A percentile compares a stretch with the other conserved stretches of the same genome.
These are phyloP conservation scores for Cercospora berteroae DNA, from an alignment of 2,329 filamentous ascomycete genomes.

Conservation along the genomic window DNA sequence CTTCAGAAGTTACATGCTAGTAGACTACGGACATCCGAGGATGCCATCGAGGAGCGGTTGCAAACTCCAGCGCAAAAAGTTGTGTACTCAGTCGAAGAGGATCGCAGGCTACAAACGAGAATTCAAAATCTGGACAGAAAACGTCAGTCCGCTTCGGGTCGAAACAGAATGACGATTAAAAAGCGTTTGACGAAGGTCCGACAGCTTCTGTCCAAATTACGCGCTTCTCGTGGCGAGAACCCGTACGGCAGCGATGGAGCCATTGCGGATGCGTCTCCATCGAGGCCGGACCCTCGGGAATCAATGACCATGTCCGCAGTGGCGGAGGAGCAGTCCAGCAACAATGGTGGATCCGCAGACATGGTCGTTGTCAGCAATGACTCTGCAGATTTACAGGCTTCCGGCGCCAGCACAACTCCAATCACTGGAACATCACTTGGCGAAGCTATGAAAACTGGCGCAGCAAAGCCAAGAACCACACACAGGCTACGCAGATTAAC, in stretches of 20 bases:
- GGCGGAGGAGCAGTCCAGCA: neutral
- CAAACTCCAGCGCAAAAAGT: neutral
- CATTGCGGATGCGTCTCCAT: neutral
- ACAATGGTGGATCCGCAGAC: neutral
- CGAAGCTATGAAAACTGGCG: constrained; percentile 2
- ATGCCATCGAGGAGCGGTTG: neutral
- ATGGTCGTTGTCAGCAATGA: neutral
- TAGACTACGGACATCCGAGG: neutral
- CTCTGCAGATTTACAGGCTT: neutral
- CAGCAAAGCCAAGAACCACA: neutral
- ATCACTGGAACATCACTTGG: neutral
- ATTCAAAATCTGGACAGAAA: neutral
- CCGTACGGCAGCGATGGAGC: neutral
- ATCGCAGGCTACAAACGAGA: neutral
- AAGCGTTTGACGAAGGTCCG: neutral
- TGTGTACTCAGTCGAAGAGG: neutral
- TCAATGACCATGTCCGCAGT: neutral
- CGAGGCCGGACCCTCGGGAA: neutral
- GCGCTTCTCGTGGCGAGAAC: neutral
- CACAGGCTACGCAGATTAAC: neutral
- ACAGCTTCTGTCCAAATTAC: neutral
- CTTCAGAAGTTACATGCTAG: neutral
- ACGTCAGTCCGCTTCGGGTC: neutral
- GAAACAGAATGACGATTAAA: neutral
- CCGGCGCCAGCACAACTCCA: neutral